Evolutionary conservation across 148 eudicot species (phyloP).

Genomic region (Vaccinium myrtillus): DNA sequence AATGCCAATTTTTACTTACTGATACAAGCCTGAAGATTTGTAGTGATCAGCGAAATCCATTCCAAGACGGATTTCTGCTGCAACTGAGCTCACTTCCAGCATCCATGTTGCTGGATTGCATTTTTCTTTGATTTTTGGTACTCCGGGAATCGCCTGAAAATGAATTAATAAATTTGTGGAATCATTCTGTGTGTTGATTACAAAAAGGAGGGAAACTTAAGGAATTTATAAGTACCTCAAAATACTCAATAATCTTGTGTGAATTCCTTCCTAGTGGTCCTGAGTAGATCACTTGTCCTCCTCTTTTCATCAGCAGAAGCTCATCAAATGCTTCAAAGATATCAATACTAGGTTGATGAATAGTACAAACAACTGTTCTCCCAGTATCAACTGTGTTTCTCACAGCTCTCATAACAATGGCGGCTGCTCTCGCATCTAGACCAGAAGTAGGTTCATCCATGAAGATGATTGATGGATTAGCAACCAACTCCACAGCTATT

Average conservation of each 20-base stretch:
- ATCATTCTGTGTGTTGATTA: neutral
- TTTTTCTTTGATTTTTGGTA: neutral
- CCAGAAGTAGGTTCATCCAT: constrained; percentile 79
- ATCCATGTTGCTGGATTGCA: constrained; percentile 37
- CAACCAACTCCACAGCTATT: constrained; percentile 69
- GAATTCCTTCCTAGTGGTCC: constrained; percentile 1
- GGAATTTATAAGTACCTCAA: constrained; percentile 7
- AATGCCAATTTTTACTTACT: constrained; percentile 27
- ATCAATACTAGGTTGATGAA: constrained; percentile 76
- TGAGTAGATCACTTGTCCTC: neutral
- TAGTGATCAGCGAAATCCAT: constrained; percentile 51
- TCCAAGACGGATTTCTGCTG: constrained; percentile 51
- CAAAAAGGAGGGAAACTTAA: neutral
- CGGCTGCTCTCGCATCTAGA: constrained; percentile 80
- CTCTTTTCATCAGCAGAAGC: neutral
- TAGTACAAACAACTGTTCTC: constrained; percentile 67
- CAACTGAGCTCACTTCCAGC: constrained; percentile 59
- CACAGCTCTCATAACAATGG: constrained; percentile 74
- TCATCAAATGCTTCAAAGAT: constrained; percentile 74
- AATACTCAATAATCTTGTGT: neutral
- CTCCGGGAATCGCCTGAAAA: neutral
- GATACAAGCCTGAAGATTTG: constrained; percentile 38
- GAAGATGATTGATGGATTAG: constrained; percentile 69
- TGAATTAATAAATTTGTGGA: neutral
- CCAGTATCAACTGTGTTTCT: constrained; percentile 68